Evolutionary conservation across 768 basidiomycete genomes (phyloP).

Genomic region (Rhodocollybia butyracea): DNA sequence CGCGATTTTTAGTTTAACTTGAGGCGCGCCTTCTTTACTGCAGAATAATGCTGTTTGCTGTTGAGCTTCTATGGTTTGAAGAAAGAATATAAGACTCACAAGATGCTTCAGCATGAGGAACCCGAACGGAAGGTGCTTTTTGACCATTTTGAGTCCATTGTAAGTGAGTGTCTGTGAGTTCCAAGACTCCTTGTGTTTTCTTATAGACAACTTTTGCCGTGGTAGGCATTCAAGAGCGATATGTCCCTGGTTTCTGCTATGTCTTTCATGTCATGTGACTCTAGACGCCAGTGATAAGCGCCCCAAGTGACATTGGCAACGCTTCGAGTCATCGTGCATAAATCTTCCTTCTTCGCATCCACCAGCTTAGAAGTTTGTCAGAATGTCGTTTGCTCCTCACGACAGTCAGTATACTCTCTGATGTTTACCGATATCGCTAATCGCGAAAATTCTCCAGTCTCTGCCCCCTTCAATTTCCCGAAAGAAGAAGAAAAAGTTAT

Average conservation of each 20-base stretch:
- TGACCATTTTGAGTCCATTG: slow-evolving; percentile 81
- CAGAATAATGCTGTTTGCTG: slow-evolving; percentile 67
- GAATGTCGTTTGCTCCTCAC: slow-evolving; percentile 68
- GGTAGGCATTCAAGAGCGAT: slow-evolving; percentile 52
- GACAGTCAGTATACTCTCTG: slow-evolving; percentile 51
- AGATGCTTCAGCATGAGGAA: slow-evolving; percentile 55
- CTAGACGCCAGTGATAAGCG: no score
- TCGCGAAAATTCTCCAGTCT: slow-evolving; percentile 45
- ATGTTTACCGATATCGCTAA: slow-evolving; percentile 3
- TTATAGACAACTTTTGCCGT: slow-evolving; percentile 82
- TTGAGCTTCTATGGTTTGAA: slow-evolving; percentile 10
- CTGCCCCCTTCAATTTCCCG: slow-evolving; percentile 76
- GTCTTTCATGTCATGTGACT: no score
- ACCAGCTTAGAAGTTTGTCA: no score
- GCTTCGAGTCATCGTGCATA: no score
- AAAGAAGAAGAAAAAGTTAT: slow-evolving; percentile 90
- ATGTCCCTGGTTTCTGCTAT: no score
- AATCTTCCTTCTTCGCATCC: no score
- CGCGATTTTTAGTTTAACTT: slow-evolving; percentile 75
- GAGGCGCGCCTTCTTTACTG: slow-evolving; percentile 78
- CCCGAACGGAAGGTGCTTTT: slow-evolving; percentile 58
- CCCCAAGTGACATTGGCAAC: no score
- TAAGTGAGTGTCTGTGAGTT: slow-evolving; percentile 69
- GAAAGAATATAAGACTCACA: slow-evolving; percentile 42
- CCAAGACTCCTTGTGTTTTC: slow-evolving; percentile 71